phyloP scores from a whole-genome alignment of 2,329 filamentous ascomycete genomes.

The Chrysosphaeria jannelii region DNA sequence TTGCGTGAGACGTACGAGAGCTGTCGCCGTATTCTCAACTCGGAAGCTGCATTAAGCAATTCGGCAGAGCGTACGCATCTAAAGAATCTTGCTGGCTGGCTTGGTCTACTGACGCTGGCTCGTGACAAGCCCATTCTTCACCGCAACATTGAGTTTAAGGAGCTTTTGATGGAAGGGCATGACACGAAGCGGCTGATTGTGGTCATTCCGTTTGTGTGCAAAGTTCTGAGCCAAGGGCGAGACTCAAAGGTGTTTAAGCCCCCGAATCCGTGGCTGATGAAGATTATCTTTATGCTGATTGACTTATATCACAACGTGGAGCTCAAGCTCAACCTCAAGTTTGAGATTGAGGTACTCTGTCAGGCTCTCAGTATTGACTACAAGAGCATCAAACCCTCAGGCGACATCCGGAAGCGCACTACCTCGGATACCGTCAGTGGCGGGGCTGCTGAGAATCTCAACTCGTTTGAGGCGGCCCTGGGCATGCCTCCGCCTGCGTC shows the following conservation, averaged over 20 bases:
- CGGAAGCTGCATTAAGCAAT: constrained; percentile 60
- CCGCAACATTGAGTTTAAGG: constrained; percentile 89
- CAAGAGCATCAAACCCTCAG: constrained; percentile 66
- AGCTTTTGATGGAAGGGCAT: constrained; percentile 74
- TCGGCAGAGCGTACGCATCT: constrained; percentile 62
- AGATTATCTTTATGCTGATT: constrained; percentile 69
- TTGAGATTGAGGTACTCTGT: constrained; percentile 93
- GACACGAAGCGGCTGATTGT: constrained; percentile 76
- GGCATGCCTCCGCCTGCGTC: too few species aligned
- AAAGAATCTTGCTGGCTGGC: constrained; percentile 82
- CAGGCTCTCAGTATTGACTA: constrained; percentile 79
- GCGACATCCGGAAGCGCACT: constrained; percentile 52
- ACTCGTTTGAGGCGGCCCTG: too few species aligned
- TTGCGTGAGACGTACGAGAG: constrained; percentile 76
- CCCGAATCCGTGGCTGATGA: constrained; percentile 94
- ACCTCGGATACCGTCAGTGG: constrained; percentile 25
- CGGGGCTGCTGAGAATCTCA: constrained; percentile 48
- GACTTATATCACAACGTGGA: constrained; percentile 85
- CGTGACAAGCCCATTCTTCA: constrained; percentile 88
- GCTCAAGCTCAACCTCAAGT: constrained; percentile 87
- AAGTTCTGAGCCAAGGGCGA: constrained; percentile 62
- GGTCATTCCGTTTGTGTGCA: constrained; percentile 93
- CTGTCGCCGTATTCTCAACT: constrained; percentile 63
- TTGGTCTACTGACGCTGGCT: constrained; percentile 75
- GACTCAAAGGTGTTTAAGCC: constrained; percentile 72